Percentiles rank a stretch among this genome's conserved stretches.
phyloP scores from a whole-genome alignment of 2,329 filamentous ascomycete species.

The Emergomyces pasteurianus region DNA sequence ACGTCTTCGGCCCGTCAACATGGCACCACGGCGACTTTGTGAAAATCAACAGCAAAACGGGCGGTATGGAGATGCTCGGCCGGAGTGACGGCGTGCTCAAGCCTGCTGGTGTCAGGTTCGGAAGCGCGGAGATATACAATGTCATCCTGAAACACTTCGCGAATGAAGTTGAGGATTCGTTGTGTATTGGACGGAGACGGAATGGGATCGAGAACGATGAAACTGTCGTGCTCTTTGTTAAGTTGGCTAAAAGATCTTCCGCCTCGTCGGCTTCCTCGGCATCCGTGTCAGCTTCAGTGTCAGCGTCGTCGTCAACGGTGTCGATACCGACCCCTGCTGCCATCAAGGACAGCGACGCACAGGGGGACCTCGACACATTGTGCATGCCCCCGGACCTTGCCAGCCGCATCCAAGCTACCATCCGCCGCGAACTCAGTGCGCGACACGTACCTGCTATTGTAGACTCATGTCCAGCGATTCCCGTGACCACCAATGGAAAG shows the following conservation, averaged over 20 bases:
- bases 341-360: not conserved
- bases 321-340: slow-evolving; percentile 7
- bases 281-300: not conserved
- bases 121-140: slow-evolving; percentile 92
- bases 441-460: slow-evolving; percentile 79
- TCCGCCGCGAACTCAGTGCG: slow-evolving; percentile 70
- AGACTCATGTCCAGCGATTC: slow-evolving; percentile 74
- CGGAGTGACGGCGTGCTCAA: slow-evolving; percentile 89
- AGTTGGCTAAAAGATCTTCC: slow-evolving; percentile 45
- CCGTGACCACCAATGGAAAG: slow-evolving; percentile 88
- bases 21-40: slow-evolving; percentile 98
- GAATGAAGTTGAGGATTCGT: slow-evolving; percentile 64
- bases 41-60: slow-evolving; percentile 54
- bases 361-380: slow-evolving; percentile 32
- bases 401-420: slow-evolving; percentile 50
- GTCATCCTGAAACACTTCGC: slow-evolving; percentile 76
- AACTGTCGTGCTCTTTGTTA: slow-evolving; percentile 77
- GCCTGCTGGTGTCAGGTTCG: slow-evolving; percentile 81
- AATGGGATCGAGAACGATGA: slow-evolving; percentile 64
- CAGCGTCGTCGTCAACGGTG: slow-evolving; percentile 2
- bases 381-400: slow-evolving; percentile 50
- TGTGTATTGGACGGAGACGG: slow-evolving; percentile 70
- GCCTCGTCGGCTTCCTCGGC: slow-evolving; percentile 4
- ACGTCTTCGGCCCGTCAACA: slow-evolving; percentile 53
- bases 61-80: slow-evolving; percentile 80